Conservation (phyloP, 2,329 filamentous ascomycete genomes). For the Colletotrichum sp. region DNA sequence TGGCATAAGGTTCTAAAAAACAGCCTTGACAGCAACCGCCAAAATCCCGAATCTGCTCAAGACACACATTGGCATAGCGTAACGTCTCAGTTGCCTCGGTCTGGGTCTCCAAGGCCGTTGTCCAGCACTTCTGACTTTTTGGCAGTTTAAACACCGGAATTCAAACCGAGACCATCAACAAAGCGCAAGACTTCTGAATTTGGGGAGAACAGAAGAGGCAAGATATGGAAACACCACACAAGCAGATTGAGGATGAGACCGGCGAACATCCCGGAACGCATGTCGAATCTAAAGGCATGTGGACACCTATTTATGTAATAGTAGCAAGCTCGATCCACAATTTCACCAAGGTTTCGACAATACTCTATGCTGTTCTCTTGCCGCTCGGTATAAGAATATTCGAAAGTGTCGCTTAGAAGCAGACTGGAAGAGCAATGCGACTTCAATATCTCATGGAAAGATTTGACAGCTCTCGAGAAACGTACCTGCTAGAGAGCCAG, state of each 20-base stretch:
- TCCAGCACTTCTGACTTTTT: neutral
- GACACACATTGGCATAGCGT: neutral
- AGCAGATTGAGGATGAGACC: neutral
- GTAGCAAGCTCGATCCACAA: neutral
- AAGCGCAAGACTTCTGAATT: neutral
- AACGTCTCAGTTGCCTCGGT: neutral
- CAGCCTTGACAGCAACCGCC: neutral
- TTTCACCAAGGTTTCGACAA: neutral
- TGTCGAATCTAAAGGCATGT: neutral
- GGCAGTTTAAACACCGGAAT: fast-evolving
- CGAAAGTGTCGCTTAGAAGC: fast-evolving
- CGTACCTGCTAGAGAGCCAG: neutral
- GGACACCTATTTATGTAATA: neutral
- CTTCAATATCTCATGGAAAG: neutral
- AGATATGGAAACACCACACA: neutral
- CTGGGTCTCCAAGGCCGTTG: neutral
- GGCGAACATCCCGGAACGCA: fast-evolving
- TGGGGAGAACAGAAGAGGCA: neutral
- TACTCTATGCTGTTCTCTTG: neutral
- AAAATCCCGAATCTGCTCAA: neutral
- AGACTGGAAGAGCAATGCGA: too few relatives aligned
- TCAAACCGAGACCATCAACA: neutral
- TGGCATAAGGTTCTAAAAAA: neutral
- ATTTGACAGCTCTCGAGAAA: neutral
- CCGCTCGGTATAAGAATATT: neutral